These are phyloP conservation scores for Aphanocladium album DNA, from an alignment of 2,329 filamentous ascomycete species.

Conservation along the genomic window DNA sequence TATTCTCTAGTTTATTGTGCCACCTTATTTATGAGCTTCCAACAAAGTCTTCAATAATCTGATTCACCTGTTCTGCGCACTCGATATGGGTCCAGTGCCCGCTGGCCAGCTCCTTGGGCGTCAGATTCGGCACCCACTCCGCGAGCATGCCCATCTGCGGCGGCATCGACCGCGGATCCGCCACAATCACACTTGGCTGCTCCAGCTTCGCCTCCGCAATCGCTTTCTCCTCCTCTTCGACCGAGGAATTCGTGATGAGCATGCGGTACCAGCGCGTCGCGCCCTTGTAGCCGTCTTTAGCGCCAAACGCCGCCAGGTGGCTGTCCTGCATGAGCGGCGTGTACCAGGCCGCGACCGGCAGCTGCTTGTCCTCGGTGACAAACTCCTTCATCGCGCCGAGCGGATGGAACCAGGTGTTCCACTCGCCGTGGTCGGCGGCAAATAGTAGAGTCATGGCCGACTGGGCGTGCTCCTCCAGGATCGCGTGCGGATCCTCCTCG, in stretches of 20 bases:
- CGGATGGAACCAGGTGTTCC: constrained; percentile 25
- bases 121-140: constrained; percentile 29
- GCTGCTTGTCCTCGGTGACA: constrained; percentile 17
- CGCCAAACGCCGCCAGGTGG: constrained; percentile 21
- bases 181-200: constrained; percentile 22
- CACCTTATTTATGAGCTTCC: background rate
- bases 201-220: constrained; percentile 16
- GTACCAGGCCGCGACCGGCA: constrained; percentile 24
- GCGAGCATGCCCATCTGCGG: constrained; percentile 24
- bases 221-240: constrained; percentile 19
- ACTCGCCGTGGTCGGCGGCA: constrained; percentile 19
- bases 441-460: constrained; percentile 27
- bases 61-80: constrained; percentile 19
- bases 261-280: constrained; percentile 27
- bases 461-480: constrained; percentile 22
- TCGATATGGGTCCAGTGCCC: constrained; percentile 34
- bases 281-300: constrained; percentile 25
- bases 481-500: constrained; percentile 10
- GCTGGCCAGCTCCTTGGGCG: constrained; percentile 27
- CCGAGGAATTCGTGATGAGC: constrained; percentile 25
- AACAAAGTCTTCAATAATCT: constrained; percentile 19
- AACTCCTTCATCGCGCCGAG: constrained; percentile 25
- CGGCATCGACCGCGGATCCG: constrained; percentile 14
- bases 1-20: no score
- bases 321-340: constrained; percentile 17